These are phyloP conservation scores for Colletotrichum destructivum DNA, from an alignment of 2,329 filamentous ascomycete species.

Conservation along the genomic window DNA sequence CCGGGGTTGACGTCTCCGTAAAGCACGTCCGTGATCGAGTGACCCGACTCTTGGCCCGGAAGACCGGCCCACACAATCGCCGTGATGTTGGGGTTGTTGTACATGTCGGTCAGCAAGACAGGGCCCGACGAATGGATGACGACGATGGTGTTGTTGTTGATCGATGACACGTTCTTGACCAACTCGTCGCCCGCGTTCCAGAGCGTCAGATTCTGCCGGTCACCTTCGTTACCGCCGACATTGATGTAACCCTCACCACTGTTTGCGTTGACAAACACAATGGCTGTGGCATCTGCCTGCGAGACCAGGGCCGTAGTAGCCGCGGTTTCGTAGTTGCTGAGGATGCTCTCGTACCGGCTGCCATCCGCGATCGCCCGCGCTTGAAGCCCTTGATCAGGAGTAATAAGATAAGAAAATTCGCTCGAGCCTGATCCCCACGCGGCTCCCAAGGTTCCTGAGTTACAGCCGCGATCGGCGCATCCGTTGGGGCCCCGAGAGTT, in stretches of 20 bases:
- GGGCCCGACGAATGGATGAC: slow-evolving; percentile 90
- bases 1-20: slow-evolving; percentile 85
- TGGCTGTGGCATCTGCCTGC: slow-evolving; percentile 76
- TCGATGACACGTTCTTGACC: slow-evolving; percentile 83
- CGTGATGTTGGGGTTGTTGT: slow-evolving; percentile 83
- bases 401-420: slow-evolving; percentile 81
- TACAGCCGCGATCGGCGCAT: slow-evolving; percentile 77
- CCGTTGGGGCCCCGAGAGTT: slow-evolving; percentile 84
- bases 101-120: slow-evolving; percentile 82
- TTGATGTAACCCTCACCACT: slow-evolving; percentile 89
- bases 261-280: slow-evolving; percentile 93
- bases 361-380: slow-evolving; percentile 73
- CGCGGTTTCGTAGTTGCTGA: slow-evolving; percentile 75
- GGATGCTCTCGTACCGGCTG: slow-evolving; percentile 75
- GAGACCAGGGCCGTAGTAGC: slow-evolving; percentile 73
- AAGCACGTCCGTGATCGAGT: slow-evolving; percentile 84
- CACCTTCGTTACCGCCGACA: slow-evolving; percentile 87
- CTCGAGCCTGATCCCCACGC: slow-evolving; percentile 79
- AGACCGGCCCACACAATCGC: slow-evolving; percentile 88
- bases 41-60: slow-evolving; percentile 87
- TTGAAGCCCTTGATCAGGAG: slow-evolving; percentile 80
- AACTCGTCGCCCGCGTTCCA: slow-evolving; percentile 88
- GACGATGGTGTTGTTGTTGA: slow-evolving; percentile 91
- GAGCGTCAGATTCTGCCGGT: slow-evolving; percentile 92
- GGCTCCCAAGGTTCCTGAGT: slow-evolving; percentile 78